Conservation (phyloP, 2,329 filamentous ascomycete genomes). For the Aureobasidium sp. region DNA sequence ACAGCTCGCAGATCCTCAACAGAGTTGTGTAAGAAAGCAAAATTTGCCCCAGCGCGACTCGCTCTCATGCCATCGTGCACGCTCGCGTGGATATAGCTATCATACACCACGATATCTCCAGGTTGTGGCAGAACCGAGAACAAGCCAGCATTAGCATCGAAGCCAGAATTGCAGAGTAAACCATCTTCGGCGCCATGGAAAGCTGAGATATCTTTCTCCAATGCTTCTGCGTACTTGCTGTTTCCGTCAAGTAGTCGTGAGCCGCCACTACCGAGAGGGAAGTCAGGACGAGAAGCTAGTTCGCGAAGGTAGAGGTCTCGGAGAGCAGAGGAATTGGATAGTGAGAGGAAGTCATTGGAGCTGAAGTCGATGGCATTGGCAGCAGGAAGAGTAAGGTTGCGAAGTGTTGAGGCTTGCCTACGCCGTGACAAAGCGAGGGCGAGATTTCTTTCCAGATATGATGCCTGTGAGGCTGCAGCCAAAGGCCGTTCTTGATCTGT, state of each 20-base stretch:
- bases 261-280: conserved; percentile 50
- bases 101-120: conserved; percentile 55
- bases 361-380: conserved; percentile 49
- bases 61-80: conserved; percentile 69
- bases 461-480: not conserved
- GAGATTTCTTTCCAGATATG: conserved; percentile 23
- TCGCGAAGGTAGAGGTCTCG: conserved; percentile 44
- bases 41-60: conserved; percentile 45
- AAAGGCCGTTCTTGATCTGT: not conserved
- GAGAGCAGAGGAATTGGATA: conserved; percentile 44
- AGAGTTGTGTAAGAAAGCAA: conserved; percentile 54
- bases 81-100: conserved; percentile 71
- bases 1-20: conserved; percentile 31
- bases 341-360: conserved; percentile 59
- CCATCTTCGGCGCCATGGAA: conserved; percentile 55
- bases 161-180: conserved; percentile 53
- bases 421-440: conserved; percentile 32
- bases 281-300: conserved; percentile 30
- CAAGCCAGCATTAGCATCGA: conserved; percentile 44
- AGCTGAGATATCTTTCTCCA: conserved; percentile 51
- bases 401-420: conserved; percentile 38
- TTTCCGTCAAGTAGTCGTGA: conserved; percentile 62
- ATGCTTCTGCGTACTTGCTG: conserved; percentile 50
- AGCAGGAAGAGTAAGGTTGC: conserved; percentile 41
- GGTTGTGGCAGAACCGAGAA: conserved; percentile 43